These are phyloP conservation scores for Exophiala sideris DNA, from an alignment of 2,329 filamentous ascomycete genomes.

Conservation along the genomic window DNA sequence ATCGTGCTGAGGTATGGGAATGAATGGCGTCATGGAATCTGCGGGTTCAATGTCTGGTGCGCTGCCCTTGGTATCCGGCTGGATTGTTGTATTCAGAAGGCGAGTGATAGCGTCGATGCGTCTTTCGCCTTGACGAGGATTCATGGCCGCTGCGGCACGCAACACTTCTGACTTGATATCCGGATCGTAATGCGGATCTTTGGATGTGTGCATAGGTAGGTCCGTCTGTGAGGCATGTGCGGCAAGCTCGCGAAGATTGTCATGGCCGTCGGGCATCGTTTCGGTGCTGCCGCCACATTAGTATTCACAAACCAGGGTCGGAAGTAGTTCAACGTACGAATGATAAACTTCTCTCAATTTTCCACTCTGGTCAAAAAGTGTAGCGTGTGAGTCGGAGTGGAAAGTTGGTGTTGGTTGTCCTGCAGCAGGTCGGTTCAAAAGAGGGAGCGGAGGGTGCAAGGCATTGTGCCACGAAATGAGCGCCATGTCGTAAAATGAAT, in stretches of 20 bases:
- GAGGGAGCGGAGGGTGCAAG: conserved; percentile 59
- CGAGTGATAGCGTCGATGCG: conserved; percentile 58
- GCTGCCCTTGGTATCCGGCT: conserved; percentile 48
- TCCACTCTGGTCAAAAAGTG: conserved; percentile 24
- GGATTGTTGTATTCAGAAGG: conserved; percentile 63
- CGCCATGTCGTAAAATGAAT: conserved; percentile 71
- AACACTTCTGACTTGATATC: conserved; percentile 60
- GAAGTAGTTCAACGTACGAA: conserved; percentile 5
- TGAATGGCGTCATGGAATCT: conserved; percentile 65
- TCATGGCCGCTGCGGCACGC: conserved; percentile 58
- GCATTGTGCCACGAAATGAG: conserved; percentile 68
- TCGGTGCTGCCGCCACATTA: conserved; percentile 10
- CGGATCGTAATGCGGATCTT: conserved; percentile 62
- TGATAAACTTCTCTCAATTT: conserved; percentile 15
- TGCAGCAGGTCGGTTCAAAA: conserved; percentile 49
- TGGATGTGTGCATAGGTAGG: conserved; percentile 56
- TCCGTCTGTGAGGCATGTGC: conserved; percentile 13
- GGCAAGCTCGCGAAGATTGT: conserved; percentile 22
- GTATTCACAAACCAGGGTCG: not conserved
- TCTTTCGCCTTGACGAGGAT: conserved; percentile 50
- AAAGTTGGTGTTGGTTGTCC: conserved; percentile 28
- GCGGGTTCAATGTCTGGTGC: conserved; percentile 52
- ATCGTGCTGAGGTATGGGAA: conserved; percentile 52
- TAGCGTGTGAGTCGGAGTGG: conserved; percentile 12
- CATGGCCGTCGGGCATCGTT: conserved; percentile 11